Evolutionary conservation across 768 basidiomycete species (phyloP), one percentile per base, ranked within the genome.

Genomic region (Suillus placidus): DNA sequence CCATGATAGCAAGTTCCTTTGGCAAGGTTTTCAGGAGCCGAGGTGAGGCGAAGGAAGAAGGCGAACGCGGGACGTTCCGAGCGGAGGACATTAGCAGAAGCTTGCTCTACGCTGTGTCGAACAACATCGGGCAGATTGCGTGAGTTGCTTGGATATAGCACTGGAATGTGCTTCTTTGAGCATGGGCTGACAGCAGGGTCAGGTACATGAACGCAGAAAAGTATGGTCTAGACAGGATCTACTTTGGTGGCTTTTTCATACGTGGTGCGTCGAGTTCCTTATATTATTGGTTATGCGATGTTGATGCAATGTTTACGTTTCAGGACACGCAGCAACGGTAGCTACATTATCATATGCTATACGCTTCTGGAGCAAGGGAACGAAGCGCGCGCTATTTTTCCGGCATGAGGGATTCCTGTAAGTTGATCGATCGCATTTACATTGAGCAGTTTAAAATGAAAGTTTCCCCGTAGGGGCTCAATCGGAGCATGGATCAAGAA

Each of bases 81-180:
- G 86, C 95, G 4, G 94, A 98, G 79, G 97, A 99, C 73, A 95
- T 99, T 74, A 94, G 93, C 77, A 89, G 89, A 76, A 95, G 94
- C 78, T 80, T 99, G 76, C 83, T 99, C 38, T 99, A 98, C 76
- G 97, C 96, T 18, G 87, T 99, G 67, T 96, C 94, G 71, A 99
- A 99, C 80, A 99, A 99, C 78, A 99, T 99, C 70, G 97, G 97
- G 18, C 97, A 99, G 79, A 98, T 99, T 80, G 97, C 97, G 97
- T 99, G 78, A 76, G 95, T 91, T 55, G 54, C 45, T 52, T 62
- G 61, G 55, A 62, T 65, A 62, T 72, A 62, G 62, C 30, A 62
- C 58, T 62, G 51, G 38, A 10, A 51, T 20, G 32, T 54, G 40
- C 37, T 10, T n/a, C 7, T 54, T 64, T n/a, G 45, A 52, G 34